These are phyloP conservation scores for Neocatenulostroma microsporum DNA, from an alignment of 2,329 filamentous ascomycete genomes.

Conservation along the genomic window DNA sequence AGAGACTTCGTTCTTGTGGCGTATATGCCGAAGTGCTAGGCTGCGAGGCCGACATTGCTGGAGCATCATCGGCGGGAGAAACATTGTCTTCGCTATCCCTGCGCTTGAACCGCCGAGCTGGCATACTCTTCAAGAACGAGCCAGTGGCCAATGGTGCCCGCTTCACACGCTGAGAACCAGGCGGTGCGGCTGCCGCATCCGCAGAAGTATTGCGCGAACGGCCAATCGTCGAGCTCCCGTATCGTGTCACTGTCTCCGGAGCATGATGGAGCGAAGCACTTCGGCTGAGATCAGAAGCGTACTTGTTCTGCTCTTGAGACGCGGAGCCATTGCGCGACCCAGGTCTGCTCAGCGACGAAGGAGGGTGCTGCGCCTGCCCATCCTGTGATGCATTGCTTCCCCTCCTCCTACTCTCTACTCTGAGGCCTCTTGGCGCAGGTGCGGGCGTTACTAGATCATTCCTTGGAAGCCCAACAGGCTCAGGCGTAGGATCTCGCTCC, in stretches of 20 bases:
- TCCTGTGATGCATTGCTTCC: constrained; percentile 31
- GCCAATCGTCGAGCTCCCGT: constrained; percentile 38
- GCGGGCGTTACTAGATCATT: constrained; percentile 33
- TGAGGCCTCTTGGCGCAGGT: constrained; percentile 25
- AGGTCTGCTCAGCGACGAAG: constrained; percentile 23
- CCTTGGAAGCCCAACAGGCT: constrained; percentile 15
- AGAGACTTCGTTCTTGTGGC: constrained; percentile 21
- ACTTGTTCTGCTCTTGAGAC: constrained; percentile 13
- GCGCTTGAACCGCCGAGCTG: constrained; percentile 60
- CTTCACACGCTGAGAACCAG: constrained; percentile 71
- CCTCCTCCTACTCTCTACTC: constrained; percentile 23
- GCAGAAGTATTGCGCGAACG: constrained; percentile 44
- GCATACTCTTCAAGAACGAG: constrained; percentile 65
- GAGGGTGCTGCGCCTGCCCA: constrained; percentile 16
- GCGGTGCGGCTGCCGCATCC: constrained; percentile 58
- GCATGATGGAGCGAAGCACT: constrained; percentile 37
- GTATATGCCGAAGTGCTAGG: constrained; percentile 20
- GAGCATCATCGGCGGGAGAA: constrained; percentile 30
- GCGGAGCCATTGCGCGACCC: constrained; percentile 24
- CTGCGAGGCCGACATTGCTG: constrained; percentile 22
- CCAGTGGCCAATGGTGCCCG: constrained; percentile 68
- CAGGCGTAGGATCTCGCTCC: constrained; percentile 29
- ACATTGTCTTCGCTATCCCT: constrained; percentile 46
- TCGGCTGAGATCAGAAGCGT: constrained; percentile 20
- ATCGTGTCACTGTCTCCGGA: constrained; percentile 41